Conservation (phyloP, 148 eudicot genomes). For the Cornus suecica region DNA sequence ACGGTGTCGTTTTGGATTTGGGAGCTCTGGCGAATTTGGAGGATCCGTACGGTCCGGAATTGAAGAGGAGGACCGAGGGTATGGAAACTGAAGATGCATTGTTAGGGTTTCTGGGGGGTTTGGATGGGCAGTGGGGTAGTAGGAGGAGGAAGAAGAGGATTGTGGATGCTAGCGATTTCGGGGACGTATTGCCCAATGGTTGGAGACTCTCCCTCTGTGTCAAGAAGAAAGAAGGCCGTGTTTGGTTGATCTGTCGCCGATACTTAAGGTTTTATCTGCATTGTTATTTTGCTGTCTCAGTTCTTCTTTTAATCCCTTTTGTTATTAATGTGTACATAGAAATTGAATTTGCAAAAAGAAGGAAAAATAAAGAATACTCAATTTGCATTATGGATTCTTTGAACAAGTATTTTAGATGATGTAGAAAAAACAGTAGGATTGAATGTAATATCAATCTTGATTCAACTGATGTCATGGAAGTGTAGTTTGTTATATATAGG, state of each 20-base stretch:
- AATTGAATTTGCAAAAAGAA: no score
- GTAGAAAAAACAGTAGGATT: not conserved
- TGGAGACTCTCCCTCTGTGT: constrained; percentile 69
- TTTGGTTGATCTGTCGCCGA: constrained; percentile 73
- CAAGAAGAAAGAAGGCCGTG: constrained; percentile 73
- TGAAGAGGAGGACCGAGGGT: constrained; percentile 53
- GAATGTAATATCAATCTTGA: not conserved
- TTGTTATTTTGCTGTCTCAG: constrained; percentile 2
- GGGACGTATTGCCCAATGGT: constrained; percentile 72
- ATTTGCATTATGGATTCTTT: not conserved
- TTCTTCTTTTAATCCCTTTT: not conserved
- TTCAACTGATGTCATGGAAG: not conserved
- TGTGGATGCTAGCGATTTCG: constrained; percentile 74
- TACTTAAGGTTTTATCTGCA: constrained; percentile 56
- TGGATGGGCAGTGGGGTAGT: constrained; percentile 90
- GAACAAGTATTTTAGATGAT: not conserved
- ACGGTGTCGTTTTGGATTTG: constrained; percentile 62
- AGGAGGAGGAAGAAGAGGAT: constrained; percentile 79
- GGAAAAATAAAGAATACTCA: no score
- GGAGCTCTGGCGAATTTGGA: constrained; percentile 43
- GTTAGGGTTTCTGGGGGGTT: constrained; percentile 57
- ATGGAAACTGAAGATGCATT: constrained; percentile 54
- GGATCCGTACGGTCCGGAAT: constrained; percentile 56
- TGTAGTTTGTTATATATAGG: not conserved
- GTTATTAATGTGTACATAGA: not conserved